Evolutionary conservation across 305 asterid genomes (phyloP).

Genomic region (Fraxinus xanthoxyloides): DNA sequence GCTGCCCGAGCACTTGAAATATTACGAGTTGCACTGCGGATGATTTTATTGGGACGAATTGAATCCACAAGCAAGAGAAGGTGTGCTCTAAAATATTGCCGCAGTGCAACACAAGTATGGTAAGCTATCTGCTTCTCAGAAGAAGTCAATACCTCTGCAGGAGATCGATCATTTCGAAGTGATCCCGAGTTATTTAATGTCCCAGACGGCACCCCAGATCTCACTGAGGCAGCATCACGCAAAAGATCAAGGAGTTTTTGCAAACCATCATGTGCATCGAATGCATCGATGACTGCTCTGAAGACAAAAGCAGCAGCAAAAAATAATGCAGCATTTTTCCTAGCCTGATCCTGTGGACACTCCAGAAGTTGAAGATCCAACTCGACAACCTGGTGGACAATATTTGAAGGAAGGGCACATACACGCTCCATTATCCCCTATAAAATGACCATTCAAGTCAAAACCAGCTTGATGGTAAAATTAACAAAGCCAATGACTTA

Average conservation of each 20-base stretch:
- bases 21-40: slow-evolving; percentile 79
- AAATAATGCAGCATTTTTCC: slow-evolving; percentile 94
- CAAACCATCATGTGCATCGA: slow-evolving; percentile 88
- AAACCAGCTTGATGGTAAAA: slow-evolving; percentile 10
- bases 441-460: slow-evolving; percentile 24
- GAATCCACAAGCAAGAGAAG: slow-evolving; percentile 84
- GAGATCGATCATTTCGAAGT: slow-evolving; percentile 78
- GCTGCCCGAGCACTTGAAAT: slow-evolving; percentile 68
- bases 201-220: slow-evolving; percentile 87
- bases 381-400: slow-evolving; percentile 79
- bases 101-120: slow-evolving; percentile 87
- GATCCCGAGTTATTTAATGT: slow-evolving; percentile 61
- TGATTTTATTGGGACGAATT: slow-evolving; percentile 76
- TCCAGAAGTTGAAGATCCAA: slow-evolving; percentile 90
- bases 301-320: slow-evolving; percentile 94
- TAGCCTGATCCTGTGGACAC: slow-evolving; percentile 80
- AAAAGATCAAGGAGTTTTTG: slow-evolving; percentile 78
- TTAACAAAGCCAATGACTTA: background rate
- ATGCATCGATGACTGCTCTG: slow-evolving; percentile 87
- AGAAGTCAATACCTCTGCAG: slow-evolving; percentile 85
- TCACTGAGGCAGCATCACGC: slow-evolving; percentile 91
- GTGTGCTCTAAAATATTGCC: slow-evolving; percentile 95
- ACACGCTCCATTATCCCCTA: slow-evolving; percentile 99
- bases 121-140: slow-evolving; percentile 96
- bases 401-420: slow-evolving; percentile 82